Evolutionary conservation across 1,284 basidiomycete species (phyloP), one percentile per base, ranked within the genome.

Genomic region (Cystobasidium sp.): DNA sequence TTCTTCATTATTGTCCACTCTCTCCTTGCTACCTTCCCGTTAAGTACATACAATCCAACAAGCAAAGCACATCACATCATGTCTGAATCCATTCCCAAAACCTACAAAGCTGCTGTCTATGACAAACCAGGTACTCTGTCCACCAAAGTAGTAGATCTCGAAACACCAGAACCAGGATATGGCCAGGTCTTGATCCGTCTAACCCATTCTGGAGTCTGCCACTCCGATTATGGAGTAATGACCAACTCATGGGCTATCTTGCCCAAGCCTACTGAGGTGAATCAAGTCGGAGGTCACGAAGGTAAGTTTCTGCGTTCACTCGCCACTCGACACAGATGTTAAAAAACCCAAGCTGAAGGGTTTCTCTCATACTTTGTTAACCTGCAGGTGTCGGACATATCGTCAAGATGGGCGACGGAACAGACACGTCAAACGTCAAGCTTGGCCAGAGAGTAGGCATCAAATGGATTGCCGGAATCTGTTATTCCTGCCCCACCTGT

Each of bases 151-250:
- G 58, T 61, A 4, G 66, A 68, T 7, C 72, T 74, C 2, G 55
- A 56, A 24, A 68, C 59, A 3, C 72, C 72, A n/a, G 72, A 74
- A 46, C 72, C 72, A 24, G 9, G 22, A 43, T 39, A 53, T 49
- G 72, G 72, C 6, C 64, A 74, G 43, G 65, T 74, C 3, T 46
- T 74, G 10, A 61, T 74, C 12, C 53, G 66, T 6, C 53, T 74
- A 22, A 68, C 56, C 6, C 72, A 67, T 31, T 67, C 63, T 18
- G 66, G 65, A 53, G 64, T 67, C 10, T 74, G 66, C n/a, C 58
- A 74, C 44, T 74, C 66, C 12, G 64, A 68, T 43, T 67, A 39
- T 22, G 72, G 72, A 18, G 66, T 74, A 41, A 74, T 74, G 72
- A 68, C 65, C 41, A 51, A 46, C 43, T 68, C 65, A 12, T 74